A percentile compares a stretch with the other conserved stretches of the same genome.
Evolutionary conservation across 2,329 filamentous ascomycete species (phyloP).

Genomic region (Arachnomyces sp.): DNA sequence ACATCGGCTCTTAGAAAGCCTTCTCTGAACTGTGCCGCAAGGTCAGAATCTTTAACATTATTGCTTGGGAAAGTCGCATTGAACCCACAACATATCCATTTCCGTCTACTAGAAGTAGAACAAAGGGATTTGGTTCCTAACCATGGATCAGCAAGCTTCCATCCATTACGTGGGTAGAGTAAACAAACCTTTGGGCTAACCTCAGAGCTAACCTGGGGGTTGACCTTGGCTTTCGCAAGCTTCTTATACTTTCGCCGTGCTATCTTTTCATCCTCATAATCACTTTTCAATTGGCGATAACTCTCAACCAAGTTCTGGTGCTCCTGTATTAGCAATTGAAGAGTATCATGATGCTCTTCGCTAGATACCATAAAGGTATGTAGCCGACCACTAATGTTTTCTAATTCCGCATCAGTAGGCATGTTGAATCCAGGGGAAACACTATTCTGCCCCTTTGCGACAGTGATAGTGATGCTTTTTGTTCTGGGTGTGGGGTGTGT

Average conservation of each 20-base stretch:
- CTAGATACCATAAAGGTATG: slow-evolving; percentile 5
- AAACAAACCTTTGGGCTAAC: background rate
- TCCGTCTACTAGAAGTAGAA: slow-evolving; percentile 54
- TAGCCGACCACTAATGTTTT: no score
- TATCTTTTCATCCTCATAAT: slow-evolving; percentile 50
- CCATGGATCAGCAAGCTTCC: slow-evolving; percentile 9
- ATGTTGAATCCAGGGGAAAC: no score
- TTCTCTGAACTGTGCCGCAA: slow-evolving; percentile 66
- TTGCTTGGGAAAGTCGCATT: background rate
- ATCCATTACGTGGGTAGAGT: no score
- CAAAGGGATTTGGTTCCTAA: slow-evolving; percentile 48
- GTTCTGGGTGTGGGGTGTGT: no score
- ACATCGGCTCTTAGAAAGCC: slow-evolving; percentile 39
- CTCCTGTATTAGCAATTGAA: slow-evolving; percentile 28
- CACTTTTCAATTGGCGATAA: slow-evolving; percentile 48
- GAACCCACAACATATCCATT: slow-evolving; percentile 45
- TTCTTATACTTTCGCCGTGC: slow-evolving; percentile 49
- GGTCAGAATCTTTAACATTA: slow-evolving; percentile 21
- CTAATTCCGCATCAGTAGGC: no score
- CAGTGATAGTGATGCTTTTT: no score
- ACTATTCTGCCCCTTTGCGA: no score
- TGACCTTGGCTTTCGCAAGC: slow-evolving; percentile 38
- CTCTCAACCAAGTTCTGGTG: slow-evolving; percentile 43
- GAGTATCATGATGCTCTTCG: slow-evolving; percentile 22
- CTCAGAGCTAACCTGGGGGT: background rate